Base-by-base conservation (phyloP, 2,329 filamentous ascomycete species). In the Ilyonectria sp. region DNA sequence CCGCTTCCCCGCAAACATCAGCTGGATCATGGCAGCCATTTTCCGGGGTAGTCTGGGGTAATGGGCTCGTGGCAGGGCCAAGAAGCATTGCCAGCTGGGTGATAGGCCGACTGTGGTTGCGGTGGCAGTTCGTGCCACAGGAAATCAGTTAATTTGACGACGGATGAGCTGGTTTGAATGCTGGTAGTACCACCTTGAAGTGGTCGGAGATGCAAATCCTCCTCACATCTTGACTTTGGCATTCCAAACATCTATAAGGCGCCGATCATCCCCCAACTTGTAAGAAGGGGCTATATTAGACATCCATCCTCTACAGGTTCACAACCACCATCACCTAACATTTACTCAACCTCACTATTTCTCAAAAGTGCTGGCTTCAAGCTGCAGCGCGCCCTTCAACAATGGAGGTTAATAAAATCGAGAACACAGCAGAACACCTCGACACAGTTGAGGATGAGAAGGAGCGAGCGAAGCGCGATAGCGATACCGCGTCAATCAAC, bases 401-500 rank as follows among this genome's bases (percentile, higher is more conserved):
- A 31, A 67, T 74, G 69, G 67, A 72, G 23, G 63, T 65, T 40
- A 67, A 58, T 53, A 72, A 74, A 63, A 63, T 70, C 26, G 68
- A 75, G 40, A 64, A 49, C 15, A 62, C 65, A 10, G 56, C 66
- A 50, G 62, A 69, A 46, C 50, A 74, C 43, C 60, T 53, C 15
- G 71, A 73, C 15, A 47, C 53, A 26, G 55, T 71, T 49, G 63
- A 67, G 46, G 71, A 75, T 8, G 67, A 71, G 37, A 72, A 72
- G 60, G 49, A 67, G 4, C 59, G 56, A 10, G 60, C 52, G 21
- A 63, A 37, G 33, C 43, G 57, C 17, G 69, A 71, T 17, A 61
- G 56, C 9, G 79, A 80, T 66, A 69, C 75, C 6, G 71, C 76
- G 6, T 82, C 80, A 7, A 77, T 81, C 63, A 75, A 79, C 54